Base-by-base conservation (phyloP, 148 eudicot species). In the Spergularia bocconei region DNA sequence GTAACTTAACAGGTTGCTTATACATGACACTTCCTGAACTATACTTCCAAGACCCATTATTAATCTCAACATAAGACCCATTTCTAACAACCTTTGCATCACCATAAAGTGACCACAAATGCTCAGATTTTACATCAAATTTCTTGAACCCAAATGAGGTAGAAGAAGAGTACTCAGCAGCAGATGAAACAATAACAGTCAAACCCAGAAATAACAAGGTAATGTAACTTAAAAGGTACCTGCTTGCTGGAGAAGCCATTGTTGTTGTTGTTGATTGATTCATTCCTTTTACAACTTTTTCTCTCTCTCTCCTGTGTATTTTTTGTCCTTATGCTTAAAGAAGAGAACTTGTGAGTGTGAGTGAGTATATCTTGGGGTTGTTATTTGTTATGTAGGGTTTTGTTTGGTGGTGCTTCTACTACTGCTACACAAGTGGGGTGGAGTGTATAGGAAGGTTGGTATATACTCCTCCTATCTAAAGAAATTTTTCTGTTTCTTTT, bases 1-100 rank as follows among this genome's bases (percentile, higher is more conserved):
- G 36, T 9, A 69, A 7, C 77, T 83, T 88, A 71, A 93, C 41
- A 78, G 98, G 95, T 72, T 80, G 79, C 77, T 75, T 91, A 75
- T 79, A 88, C 75, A 90, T 33, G n/a, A 93, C 71, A 55, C 90
- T 77, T 5, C 98, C 98, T 84, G 84, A 80, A 79, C 86, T 86
- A 13, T 63, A 84, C 69, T 56, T 72, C 72, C 75, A 67, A 2
- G 87, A 84, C 79, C 86, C 87, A 81, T 86, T 79, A 11, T 86
- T 79, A 11, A 93, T 70, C 55, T 86, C 75, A 53, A 91, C 67
- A 47, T 81, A 88, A 19, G 79, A 80, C 56, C 86, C 88, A 58
- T 75, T 86, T 52, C 60, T 78, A 67, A 36, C 84, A 41, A 84
- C 73, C 79, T 75, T 82, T 7, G 94, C 87, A 84, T 88, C 92